These are phyloP conservation scores for Tephrocybe sp. DNA, from an alignment of 768 basidiomycete genomes.

Conservation along the genomic window DNA sequence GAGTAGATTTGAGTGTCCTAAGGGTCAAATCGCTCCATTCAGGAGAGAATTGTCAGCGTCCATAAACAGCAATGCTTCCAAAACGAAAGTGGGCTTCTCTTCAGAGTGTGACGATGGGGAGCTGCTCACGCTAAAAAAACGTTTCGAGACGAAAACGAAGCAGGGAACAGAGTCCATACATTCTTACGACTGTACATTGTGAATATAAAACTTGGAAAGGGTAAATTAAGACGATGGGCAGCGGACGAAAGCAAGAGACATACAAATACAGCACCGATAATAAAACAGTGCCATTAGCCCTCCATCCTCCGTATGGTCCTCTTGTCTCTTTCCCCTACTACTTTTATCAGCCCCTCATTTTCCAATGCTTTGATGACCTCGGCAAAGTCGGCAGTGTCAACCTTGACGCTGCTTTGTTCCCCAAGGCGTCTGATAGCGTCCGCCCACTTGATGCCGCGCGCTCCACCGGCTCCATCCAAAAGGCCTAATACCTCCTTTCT, in stretches of 20 bases:
- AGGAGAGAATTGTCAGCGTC: no score
- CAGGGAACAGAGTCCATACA: no score
- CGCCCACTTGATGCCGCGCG: constrained; percentile 73
- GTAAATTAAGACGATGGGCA: no score
- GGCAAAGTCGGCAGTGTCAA: constrained; percentile 79
- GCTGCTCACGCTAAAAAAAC: no score
- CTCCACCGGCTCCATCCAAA: constrained; percentile 54
- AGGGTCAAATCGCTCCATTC: no score
- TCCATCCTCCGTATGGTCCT: constrained; percentile 77
- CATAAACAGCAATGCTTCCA: no score
- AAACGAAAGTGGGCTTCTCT: no score
- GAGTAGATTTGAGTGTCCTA: no score
- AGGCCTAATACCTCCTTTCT: constrained; percentile 74
- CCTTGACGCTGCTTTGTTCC: constrained; percentile 80
- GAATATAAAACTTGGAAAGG: no score
- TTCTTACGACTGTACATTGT: no score
- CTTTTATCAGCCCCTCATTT: constrained; percentile 84
- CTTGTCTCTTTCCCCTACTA: constrained; percentile 85
- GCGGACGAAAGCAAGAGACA: not conserved
- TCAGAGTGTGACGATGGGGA: no score
- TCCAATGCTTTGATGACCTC: constrained; percentile 78
- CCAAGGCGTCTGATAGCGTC: constrained; percentile 80
- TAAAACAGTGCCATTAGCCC: constrained; percentile 19
- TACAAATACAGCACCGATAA: not conserved
- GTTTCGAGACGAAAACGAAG: no score